Percentiles rank a stretch among this genome's conserved stretches.
These are phyloP conservation scores for Auriscalpium orientale DNA, from an alignment of 768 basidiomycete species.

Conservation along the genomic window DNA sequence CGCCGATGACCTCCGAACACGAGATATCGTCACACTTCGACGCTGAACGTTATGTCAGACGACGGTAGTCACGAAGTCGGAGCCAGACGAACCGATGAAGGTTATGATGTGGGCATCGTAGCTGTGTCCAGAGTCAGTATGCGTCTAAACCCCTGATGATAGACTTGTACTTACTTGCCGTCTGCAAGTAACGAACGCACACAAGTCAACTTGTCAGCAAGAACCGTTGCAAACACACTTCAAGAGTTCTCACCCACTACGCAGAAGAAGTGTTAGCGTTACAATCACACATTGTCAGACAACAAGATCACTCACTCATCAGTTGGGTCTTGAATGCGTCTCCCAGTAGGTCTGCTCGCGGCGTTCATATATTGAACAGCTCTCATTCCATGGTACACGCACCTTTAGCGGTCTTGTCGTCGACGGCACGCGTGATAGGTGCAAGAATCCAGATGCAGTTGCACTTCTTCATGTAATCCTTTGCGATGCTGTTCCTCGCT, in stretches of 20 bases:
- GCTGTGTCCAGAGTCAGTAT: constrained; percentile 20
- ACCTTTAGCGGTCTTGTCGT: constrained; percentile 59
- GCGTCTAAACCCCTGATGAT: neutral
- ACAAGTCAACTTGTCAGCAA: too few species aligned
- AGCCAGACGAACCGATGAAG: constrained; percentile 40
- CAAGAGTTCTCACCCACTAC: neutral
- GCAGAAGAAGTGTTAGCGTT: neutral
- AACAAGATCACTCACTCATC: constrained; percentile 36
- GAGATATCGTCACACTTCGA: constrained; percentile 61
- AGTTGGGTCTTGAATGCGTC: constrained; percentile 59
- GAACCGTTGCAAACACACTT: too few species aligned
- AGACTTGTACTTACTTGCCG: constrained; percentile 40
- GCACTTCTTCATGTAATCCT: constrained; percentile 61
- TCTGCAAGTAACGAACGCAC: constrained; percentile 24
- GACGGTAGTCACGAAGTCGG: neutral
- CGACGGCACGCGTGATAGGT: constrained; percentile 55
- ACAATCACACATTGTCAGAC: neutral
- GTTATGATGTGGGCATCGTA: constrained; percentile 55
- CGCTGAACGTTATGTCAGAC: constrained; percentile 25
- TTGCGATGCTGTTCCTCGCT: constrained; percentile 54
- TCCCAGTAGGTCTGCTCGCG: constrained; percentile 43
- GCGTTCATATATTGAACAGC: neutral
- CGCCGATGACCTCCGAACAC: constrained; percentile 47
- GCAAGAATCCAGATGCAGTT: constrained; percentile 62
- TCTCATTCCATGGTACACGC: neutral